Percentiles rank a stretch among this genome's conserved stretches.
Conservation (phyloP, 345 rosid species). For the Lepidium africanum region DNA sequence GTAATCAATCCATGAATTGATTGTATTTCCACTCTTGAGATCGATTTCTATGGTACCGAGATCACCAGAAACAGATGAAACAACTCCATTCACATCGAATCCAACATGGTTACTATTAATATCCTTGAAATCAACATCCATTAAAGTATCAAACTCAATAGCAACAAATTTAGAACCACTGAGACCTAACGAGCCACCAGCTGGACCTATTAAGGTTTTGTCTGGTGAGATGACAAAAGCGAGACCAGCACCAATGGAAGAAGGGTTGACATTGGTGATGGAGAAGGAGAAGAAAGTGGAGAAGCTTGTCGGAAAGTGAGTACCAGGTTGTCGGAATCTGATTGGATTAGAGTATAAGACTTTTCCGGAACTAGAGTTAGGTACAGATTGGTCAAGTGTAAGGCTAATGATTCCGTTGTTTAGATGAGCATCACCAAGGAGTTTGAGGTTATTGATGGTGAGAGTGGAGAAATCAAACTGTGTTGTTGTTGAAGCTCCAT, state of each 20-base stretch:
- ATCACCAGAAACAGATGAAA: slow-evolving; percentile 45
- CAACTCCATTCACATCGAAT: slow-evolving; percentile 59
- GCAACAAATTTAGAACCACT: slow-evolving; percentile 50
- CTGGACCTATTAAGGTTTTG: slow-evolving; percentile 42
- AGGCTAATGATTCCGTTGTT: slow-evolving; percentile 79
- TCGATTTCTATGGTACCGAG: slow-evolving; percentile 46
- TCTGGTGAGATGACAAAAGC: slow-evolving; percentile 72
- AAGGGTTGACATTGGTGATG: slow-evolving; percentile 53
- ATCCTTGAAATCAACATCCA: slow-evolving; percentile 71
- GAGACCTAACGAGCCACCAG: slow-evolving; percentile 67
- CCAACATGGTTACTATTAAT: slow-evolving; percentile 86
- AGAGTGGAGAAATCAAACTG: slow-evolving; percentile 81
- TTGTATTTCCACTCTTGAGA: slow-evolving; percentile 70
- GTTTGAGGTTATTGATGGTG: slow-evolving; percentile 58
- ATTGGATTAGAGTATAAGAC: slow-evolving; percentile 70
- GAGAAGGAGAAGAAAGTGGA: slow-evolving; percentile 85
- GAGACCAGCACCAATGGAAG: slow-evolving; percentile 79
- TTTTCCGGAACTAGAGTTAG: slow-evolving; percentile 73
- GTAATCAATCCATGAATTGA: slow-evolving; percentile 76
- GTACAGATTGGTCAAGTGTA: slow-evolving; percentile 78
- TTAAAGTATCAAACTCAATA: slow-evolving; percentile 77
- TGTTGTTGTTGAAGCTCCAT: slow-evolving; percentile 20
- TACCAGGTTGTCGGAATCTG: slow-evolving; percentile 58
- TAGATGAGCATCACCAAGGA: slow-evolving; percentile 81
- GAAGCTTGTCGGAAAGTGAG: slow-evolving; percentile 51